Evolutionary conservation across 345 rosid species (phyloP).

Genomic region (Luvunga scandens): DNA sequence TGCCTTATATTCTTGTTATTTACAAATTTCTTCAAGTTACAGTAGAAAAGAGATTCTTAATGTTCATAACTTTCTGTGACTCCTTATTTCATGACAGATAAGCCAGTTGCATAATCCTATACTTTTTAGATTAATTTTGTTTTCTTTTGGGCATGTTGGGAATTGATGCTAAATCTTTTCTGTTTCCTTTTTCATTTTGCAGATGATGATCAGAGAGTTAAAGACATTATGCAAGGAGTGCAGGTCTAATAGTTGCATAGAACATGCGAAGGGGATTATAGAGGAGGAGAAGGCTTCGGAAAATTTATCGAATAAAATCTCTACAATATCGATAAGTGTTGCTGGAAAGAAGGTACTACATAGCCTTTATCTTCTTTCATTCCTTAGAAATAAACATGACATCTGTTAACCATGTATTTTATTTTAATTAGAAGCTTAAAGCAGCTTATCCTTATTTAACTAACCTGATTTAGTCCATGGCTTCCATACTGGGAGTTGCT

Average conservation of each 20-base stretch:
- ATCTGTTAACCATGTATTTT: not conserved
- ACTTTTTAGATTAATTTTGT: not conserved
- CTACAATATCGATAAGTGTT: constrained; percentile 63
- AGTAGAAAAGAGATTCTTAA: not conserved
- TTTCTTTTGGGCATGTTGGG: not conserved
- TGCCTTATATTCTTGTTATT: not conserved
- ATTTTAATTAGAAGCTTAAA: not conserved
- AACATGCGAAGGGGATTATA: constrained; percentile 84
- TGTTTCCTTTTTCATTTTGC: constrained; percentile 6
- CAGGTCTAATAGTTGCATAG: constrained; percentile 86
- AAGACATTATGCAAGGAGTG: constrained; percentile 59
- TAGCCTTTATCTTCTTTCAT: not conserved
- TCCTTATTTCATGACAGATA: not conserved
- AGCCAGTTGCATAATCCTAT: not conserved
- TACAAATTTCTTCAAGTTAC: not conserved
- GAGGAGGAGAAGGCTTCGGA: constrained; percentile 81
- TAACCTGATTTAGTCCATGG: not conserved
- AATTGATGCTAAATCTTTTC: not conserved
- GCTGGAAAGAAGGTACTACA: constrained; percentile 59
- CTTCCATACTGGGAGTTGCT: not conserved
- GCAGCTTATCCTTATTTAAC: not conserved
- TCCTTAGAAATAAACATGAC: not conserved
- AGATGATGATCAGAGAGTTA: constrained; percentile 61
- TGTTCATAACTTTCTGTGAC: not conserved
- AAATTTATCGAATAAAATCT: constrained; percentile 70